phyloP scores from a whole-genome alignment of 1,284 basidiomycete species.

The Apiotrichum siamense region DNA sequence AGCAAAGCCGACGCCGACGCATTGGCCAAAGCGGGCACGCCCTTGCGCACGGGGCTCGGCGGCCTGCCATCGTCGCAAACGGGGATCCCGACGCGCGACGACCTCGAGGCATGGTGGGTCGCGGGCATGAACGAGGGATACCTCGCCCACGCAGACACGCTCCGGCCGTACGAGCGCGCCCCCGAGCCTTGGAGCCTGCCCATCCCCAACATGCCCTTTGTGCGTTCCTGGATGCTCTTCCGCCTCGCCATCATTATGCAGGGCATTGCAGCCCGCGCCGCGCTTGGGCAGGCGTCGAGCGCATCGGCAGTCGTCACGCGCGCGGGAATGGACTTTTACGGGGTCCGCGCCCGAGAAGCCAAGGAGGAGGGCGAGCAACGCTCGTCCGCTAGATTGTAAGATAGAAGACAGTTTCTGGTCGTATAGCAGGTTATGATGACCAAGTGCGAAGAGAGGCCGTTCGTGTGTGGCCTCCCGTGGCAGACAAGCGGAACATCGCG shows the following conservation, averaged over 20 bases:
- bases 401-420: too few relatives aligned
- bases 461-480: too few relatives aligned
- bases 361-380: slow-evolving; percentile 52
- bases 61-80: slow-evolving; percentile 53
- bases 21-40: background rate
- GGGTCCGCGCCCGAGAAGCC: slow-evolving; percentile 55
- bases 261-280: slow-evolving; percentile 84
- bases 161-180: too few relatives aligned
- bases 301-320: slow-evolving; percentile 58
- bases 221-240: slow-evolving; percentile 45
- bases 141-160: slow-evolving; percentile 20
- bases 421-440: too few relatives aligned
- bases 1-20: background rate
- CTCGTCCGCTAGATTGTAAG: too few relatives aligned
- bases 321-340: slow-evolving; percentile 59
- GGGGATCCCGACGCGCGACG: slow-evolving; percentile 61
- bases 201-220: slow-evolving; percentile 39
- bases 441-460: too few relatives aligned
- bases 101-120: slow-evolving; percentile 56
- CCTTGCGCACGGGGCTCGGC: slow-evolving; percentile 53
- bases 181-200: slow-evolving; percentile 32
- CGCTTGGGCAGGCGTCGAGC: slow-evolving; percentile 77
- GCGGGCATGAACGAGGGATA: slow-evolving; percentile 38
- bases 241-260: slow-evolving; percentile 77
- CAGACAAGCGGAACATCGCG: too few relatives aligned